phyloP scores from a whole-genome alignment of 108 stramenopile genomes.

The Nitzschia sp. region DNA sequence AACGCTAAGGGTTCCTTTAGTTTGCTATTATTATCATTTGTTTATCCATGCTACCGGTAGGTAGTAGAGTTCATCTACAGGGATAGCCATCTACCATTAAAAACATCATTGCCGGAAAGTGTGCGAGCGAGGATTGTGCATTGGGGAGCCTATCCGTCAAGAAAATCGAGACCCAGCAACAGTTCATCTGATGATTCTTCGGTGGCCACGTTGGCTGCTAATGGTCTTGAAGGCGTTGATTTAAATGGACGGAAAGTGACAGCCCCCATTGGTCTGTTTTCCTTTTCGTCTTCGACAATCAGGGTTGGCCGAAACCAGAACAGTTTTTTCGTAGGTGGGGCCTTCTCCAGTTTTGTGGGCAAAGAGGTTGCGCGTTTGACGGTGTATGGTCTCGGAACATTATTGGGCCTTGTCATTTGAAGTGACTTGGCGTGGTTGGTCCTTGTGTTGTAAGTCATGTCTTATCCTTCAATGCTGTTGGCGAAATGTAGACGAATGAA shows the following conservation, averaged over 20 bases:
- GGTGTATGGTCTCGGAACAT: background rate
- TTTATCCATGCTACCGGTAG: no score
- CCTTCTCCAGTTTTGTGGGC: constrained; percentile 3
- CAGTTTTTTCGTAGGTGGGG: background rate
- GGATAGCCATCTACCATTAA: no score
- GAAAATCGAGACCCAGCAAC: constrained; percentile 9
- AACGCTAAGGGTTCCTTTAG: no score
- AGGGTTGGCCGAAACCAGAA: constrained; percentile 12
- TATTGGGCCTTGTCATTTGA: background rate
- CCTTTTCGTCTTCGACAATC: background rate
- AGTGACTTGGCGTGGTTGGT: constrained; percentile 1
- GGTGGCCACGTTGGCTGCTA: background rate
- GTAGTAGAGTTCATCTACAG: no score
- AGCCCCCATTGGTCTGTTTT: background rate
- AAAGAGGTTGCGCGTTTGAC: constrained; percentile 3
- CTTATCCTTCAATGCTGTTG: no score
- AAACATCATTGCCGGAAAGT: no score
- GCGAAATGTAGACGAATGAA: no score
- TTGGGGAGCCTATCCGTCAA: background rate
- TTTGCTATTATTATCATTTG: no score
- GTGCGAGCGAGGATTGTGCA: no score
- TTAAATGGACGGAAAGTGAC: no score
- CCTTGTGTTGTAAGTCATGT: constrained; percentile 5
- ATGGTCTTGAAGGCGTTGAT: background rate
- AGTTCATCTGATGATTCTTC: background rate